phyloP scores from a whole-genome alignment of 495 filamentous ascomycete species.

The Xylaria cubensis region DNA sequence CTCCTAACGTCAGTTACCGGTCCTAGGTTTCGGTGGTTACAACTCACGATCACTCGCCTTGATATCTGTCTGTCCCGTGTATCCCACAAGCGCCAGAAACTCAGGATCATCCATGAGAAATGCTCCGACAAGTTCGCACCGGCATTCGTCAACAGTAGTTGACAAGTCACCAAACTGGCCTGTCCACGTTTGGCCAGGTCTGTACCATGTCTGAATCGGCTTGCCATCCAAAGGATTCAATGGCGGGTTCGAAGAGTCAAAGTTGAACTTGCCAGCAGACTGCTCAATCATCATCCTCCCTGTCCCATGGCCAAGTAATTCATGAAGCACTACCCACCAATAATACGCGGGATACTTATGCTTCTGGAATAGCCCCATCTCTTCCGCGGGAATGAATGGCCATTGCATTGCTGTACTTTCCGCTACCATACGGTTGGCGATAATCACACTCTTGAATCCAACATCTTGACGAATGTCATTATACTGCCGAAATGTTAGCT shows the following conservation, averaged over 20 bases:
- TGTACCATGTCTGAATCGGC: conserved; percentile 54
- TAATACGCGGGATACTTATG: conserved; percentile 50
- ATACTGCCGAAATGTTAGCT: conserved; percentile 39
- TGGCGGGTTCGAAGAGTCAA: conserved; percentile 50
- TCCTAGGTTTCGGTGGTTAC: conserved; percentile 32
- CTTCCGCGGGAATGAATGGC: conserved; percentile 47
- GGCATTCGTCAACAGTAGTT: conserved; percentile 57
- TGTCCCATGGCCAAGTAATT: conserved; percentile 50
- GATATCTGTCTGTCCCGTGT: neutral
- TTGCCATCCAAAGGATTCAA: conserved; percentile 51
- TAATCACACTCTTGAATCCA: conserved; percentile 59
- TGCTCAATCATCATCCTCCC: conserved; percentile 42
- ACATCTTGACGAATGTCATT: conserved; percentile 54
- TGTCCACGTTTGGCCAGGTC: conserved; percentile 56
- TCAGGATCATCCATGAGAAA: neutral
- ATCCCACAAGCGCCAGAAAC: neutral
- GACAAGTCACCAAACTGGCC: conserved; percentile 53
- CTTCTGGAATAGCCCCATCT: conserved; percentile 46
- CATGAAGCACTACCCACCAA: conserved; percentile 52
- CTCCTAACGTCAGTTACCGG: conserved; percentile 33
- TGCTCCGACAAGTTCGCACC: conserved; percentile 42
- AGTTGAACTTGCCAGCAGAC: conserved; percentile 50
- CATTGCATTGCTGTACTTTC: conserved; percentile 44
- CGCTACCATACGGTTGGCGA: conserved; percentile 52
- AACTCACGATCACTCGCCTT: conserved; percentile 1